phyloP scores from a whole-genome alignment of 805 yeast genomes.

The Metschnikowia dekortorum region DNA sequence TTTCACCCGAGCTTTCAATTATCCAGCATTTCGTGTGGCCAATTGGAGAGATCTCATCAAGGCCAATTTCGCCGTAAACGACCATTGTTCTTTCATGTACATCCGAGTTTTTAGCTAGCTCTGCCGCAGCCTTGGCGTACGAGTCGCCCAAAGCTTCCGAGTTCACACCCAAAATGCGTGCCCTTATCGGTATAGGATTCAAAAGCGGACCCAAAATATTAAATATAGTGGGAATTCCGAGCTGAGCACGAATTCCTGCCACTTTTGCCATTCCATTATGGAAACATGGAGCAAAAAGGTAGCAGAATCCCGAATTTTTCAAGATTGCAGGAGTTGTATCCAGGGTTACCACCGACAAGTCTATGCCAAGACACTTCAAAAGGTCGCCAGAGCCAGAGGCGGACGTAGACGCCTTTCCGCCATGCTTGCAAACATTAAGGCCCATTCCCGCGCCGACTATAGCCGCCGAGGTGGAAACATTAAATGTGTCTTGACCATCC shows the following conservation, averaged over 20 bases:
- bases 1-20: conserved; percentile 41
- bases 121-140: conserved; percentile 75
- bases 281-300: conserved; percentile 87
- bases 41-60: conserved; percentile 91
- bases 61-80: conserved; percentile 88
- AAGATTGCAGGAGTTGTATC: conserved; percentile 57
- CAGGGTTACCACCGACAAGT: conserved; percentile 62
- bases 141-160: conserved; percentile 72
- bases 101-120: conserved; percentile 48
- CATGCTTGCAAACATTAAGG: conserved; percentile 84
- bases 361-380: conserved; percentile 76
- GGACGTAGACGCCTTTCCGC: conserved; percentile 95
- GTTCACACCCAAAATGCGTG: conserved; percentile 88
- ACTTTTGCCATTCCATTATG: conserved; percentile 88
- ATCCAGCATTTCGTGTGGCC: conserved; percentile 83
- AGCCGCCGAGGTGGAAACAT: conserved; percentile 92
- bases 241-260: conserved; percentile 65
- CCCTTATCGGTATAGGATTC: conserved; percentile 79
- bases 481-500: conserved; percentile 95
- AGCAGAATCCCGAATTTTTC: conserved; percentile 52
- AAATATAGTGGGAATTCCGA: conserved; percentile 92
- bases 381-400: conserved; percentile 93
- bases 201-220: conserved; percentile 90
- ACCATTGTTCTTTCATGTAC: conserved; percentile 63
- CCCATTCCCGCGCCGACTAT: conserved; percentile 90